phyloP scores from a whole-genome alignment of 2,329 filamentous ascomycete species.

The Fusarium sp. region DNA sequence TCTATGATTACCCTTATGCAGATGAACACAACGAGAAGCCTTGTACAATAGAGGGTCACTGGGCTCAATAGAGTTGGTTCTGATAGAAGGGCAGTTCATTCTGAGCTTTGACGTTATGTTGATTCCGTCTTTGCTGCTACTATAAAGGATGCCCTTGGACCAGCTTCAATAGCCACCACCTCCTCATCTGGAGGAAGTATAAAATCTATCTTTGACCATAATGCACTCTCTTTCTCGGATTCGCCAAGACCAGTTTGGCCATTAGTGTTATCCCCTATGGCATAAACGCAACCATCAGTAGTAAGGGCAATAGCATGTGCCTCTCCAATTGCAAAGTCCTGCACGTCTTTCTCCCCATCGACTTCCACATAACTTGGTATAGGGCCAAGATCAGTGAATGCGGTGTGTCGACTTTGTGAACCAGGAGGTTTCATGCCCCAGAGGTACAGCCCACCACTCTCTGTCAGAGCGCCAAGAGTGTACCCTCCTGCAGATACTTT shows the following conservation, averaged over 20 bases:
- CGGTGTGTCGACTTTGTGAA: slow-evolving; percentile 47
- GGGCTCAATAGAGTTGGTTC: slow-evolving; percentile 51
- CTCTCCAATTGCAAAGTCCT: slow-evolving; percentile 68
- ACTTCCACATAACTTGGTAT: slow-evolving; percentile 60
- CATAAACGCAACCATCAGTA: slow-evolving; percentile 61
- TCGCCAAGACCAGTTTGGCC: slow-evolving; percentile 67
- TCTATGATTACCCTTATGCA: slow-evolving; percentile 70
- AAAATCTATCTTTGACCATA: slow-evolving; percentile 55
- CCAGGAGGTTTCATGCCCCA: slow-evolving; percentile 62
- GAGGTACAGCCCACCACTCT: slow-evolving; percentile 68
- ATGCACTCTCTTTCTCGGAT: slow-evolving; percentile 25
- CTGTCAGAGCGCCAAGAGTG: slow-evolving; percentile 67
- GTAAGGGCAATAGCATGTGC: slow-evolving; percentile 69
- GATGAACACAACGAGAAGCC: slow-evolving; percentile 46
- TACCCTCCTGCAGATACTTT: slow-evolving; percentile 69
- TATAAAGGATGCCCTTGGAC: slow-evolving; percentile 63
- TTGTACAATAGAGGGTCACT: slow-evolving; percentile 63
- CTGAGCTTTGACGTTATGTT: slow-evolving; percentile 25
- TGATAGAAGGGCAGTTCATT: slow-evolving; percentile 30
- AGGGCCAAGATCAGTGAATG: slow-evolving; percentile 47
- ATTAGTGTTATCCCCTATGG: slow-evolving; percentile 66
- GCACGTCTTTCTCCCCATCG: slow-evolving; percentile 62
- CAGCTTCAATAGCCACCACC: slow-evolving; percentile 60
- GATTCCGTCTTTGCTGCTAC: slow-evolving; percentile 48
- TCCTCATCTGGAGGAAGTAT: slow-evolving; percentile 41